Percentiles rank a stretch among this genome's conserved stretches.
Conservation (phyloP, 1,284 basidiomycete species). For the Ceratobasidium sp. region DNA sequence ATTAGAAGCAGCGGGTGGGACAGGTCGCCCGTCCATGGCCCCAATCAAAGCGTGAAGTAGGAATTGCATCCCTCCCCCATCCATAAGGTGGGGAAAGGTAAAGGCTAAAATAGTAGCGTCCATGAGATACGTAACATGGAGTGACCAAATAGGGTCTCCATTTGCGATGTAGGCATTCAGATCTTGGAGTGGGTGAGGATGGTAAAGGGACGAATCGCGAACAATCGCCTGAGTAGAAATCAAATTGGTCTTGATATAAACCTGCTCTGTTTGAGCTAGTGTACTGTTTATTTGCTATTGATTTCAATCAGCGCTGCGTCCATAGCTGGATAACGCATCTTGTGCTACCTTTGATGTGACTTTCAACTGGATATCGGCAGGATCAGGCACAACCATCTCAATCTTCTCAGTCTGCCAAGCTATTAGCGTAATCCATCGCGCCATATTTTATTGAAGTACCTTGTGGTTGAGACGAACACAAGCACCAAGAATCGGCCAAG, state of each 20-base stretch:
- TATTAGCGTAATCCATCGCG: too few species aligned
- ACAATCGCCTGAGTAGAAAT: constrained; percentile 15
- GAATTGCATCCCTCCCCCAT: background rate
- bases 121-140: constrained; percentile 10
- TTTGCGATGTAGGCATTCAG: background rate
- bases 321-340: too few species aligned
- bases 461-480: background rate
- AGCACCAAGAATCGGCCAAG: constrained; percentile 1
- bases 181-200: background rate
- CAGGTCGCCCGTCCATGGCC: background rate
- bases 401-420: background rate
- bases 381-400: constrained; percentile 3
- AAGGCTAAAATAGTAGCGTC: constrained; percentile 21
- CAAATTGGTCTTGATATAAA: background rate
- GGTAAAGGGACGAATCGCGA: constrained; percentile 1
- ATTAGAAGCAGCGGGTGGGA: background rate
- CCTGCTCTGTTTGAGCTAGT: background rate
- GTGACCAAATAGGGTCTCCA: constrained; percentile 3
- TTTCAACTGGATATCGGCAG: background rate
- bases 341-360: background rate
- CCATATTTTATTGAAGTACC: too few species aligned
- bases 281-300: background rate
- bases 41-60: background rate
- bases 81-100: constrained; percentile 12
- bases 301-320: too few species aligned